A percentile compares a stretch with the other conserved stretches of the same genome.
phyloP scores from a whole-genome alignment of 164 flowering plant species.

The Magnolia changhungtana region DNA sequence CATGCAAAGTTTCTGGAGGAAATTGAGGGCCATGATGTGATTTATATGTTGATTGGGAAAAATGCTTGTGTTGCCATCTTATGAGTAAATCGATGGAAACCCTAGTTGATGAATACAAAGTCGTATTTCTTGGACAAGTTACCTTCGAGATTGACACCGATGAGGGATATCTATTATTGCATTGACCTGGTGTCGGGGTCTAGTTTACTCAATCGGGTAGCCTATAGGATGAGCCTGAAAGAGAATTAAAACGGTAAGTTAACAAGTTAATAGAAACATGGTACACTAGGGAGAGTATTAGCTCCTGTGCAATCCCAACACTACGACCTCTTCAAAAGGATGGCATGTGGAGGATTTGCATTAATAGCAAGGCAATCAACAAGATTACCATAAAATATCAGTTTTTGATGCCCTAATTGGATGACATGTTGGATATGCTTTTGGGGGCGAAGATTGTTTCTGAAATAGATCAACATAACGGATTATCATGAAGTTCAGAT shows the following conservation, averaged over 20 bases:
- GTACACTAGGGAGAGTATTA: neutral
- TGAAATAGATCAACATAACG: neutral
- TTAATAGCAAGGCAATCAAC: neutral
- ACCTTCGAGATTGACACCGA: neutral
- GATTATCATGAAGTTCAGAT: neutral
- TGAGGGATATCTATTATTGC: constrained; percentile 1
- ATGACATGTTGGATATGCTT: neutral
- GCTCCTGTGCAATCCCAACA: neutral
- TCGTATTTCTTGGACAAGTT: neutral
- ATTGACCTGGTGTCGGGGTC: neutral
- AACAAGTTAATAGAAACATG: neutral
- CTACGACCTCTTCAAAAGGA: neutral
- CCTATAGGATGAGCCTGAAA: neutral
- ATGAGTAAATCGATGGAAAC: no score
- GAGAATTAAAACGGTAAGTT: neutral
- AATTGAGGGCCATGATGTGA: no score
- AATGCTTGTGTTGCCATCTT: no score
- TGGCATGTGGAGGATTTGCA: neutral
- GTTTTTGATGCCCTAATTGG: neutral
- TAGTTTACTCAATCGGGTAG: neutral
- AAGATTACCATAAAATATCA: neutral
- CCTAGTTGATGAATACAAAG: neutral
- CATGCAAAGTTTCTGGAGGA: no score
- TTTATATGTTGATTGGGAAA: no score
- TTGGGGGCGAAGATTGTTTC: neutral